A percentile compares a stretch with the other conserved stretches of the same genome.
phyloP scores from a whole-genome alignment of 768 basidiomycete species.

The Boletus coccyginus region DNA sequence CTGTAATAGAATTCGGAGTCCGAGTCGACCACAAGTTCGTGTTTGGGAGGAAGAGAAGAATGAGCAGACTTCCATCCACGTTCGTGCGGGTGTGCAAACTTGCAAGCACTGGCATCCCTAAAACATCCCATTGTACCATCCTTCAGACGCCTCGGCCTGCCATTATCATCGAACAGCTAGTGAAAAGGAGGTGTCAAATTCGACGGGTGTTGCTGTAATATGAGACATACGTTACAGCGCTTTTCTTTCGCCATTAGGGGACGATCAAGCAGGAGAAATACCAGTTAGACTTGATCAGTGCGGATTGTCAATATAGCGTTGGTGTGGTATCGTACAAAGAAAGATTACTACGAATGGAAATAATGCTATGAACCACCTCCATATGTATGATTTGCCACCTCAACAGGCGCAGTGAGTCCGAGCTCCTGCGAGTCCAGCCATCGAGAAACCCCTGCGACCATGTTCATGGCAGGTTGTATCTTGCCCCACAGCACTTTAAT shows the following conservation, averaged over 20 bases:
- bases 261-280: background rate
- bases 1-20: slow-evolving; percentile 24
- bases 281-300: background rate
- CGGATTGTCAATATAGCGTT: background rate
- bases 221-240: slow-evolving; percentile 30
- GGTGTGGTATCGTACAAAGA: slow-evolving; percentile 18
- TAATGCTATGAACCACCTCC: background rate
- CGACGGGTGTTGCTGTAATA: background rate
- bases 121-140: slow-evolving; percentile 22
- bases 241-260: slow-evolving; percentile 17
- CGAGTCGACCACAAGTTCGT: slow-evolving; percentile 17
- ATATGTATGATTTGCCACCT: background rate
- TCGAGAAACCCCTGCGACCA: slow-evolving; percentile 28
- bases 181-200: slow-evolving; percentile 4
- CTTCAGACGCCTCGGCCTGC: slow-evolving; percentile 20
- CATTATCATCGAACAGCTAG: slow-evolving; percentile 31
- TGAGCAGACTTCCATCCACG: slow-evolving; percentile 32
- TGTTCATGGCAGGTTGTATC: slow-evolving; percentile 31
- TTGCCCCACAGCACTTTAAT: slow-evolving; percentile 25
- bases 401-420: slow-evolving; percentile 16
- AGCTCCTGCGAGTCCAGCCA: slow-evolving; percentile 32
- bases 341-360: slow-evolving; percentile 14
- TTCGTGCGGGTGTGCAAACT: slow-evolving; percentile 33
- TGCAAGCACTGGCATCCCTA: slow-evolving; percentile 21
- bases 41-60: slow-evolving; percentile 25